These are phyloP conservation scores for Sphenostylis stenocarpa DNA, from an alignment of 306 rosid species.

Conservation along the genomic window DNA sequence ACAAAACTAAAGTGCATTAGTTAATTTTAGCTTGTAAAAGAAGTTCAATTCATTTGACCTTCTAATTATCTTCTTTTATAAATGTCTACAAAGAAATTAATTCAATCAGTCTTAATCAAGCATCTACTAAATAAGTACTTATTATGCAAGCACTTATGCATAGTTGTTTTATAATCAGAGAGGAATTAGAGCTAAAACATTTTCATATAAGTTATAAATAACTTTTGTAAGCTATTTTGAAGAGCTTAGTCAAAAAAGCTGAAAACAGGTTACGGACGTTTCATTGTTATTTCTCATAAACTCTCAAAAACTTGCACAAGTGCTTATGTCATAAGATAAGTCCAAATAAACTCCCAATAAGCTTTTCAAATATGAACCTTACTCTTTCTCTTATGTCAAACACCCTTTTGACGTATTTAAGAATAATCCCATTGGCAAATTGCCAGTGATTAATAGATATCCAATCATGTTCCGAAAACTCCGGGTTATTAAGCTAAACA, in stretches of 20 bases:
- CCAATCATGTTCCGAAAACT: neutral
- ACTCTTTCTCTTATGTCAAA: neutral
- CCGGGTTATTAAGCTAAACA: neutral
- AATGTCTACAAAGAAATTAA: too few relatives aligned
- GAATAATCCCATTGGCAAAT: neutral
- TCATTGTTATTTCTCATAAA: too few relatives aligned
- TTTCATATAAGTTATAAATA: too few relatives aligned
- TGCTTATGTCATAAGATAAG: neutral
- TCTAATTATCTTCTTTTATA: too few relatives aligned
- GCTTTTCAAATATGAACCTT: neutral
- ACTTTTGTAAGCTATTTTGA: neutral
- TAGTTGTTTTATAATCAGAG: neutral
- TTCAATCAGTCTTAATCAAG: neutral
- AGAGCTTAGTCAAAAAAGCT: neutral
- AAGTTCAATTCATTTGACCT: too few relatives aligned
- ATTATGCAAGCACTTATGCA: neutral
- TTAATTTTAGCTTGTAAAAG: too few relatives aligned
- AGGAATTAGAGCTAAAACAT: too few relatives aligned
- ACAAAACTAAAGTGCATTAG: too few relatives aligned
- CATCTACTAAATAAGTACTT: neutral
- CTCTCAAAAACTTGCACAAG: too few relatives aligned
- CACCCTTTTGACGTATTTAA: neutral
- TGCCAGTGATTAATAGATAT: neutral
- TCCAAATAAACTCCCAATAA: neutral
- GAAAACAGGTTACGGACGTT: neutral